A percentile compares a stretch with the other conserved stretches of the same genome.
Conservation (phyloP, 805 yeast species). For the Ogataea philodendri region DNA sequence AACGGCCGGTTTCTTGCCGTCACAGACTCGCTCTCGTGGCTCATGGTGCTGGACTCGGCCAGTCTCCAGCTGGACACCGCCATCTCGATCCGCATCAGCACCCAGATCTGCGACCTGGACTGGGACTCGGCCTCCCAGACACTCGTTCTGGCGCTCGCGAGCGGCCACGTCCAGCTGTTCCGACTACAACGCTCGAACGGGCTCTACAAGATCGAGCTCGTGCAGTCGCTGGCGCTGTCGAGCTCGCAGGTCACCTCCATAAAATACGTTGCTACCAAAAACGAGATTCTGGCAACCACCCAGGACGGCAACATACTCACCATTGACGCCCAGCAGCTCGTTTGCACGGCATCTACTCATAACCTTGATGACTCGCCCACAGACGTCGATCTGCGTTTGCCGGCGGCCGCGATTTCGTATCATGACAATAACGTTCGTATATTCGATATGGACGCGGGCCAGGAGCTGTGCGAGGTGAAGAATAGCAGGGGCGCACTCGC, state of each 20-base stretch:
- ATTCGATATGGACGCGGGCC: conserved; percentile 31
- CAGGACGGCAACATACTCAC: conserved; percentile 47
- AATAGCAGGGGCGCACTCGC: conserved; percentile 21
- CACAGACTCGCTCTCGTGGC: conserved; percentile 35
- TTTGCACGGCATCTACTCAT: conserved; percentile 33
- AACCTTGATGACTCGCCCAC: conserved; percentile 43
- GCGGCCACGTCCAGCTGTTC: conserved; percentile 38
- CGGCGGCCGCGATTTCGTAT: conserved; percentile 40
- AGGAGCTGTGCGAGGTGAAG: conserved; percentile 31
- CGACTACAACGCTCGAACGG: conserved; percentile 14
- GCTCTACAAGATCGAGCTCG: conserved; percentile 23
- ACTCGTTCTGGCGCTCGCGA: conserved; percentile 37
- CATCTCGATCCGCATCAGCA: conserved; percentile 20
- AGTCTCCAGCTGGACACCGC: conserved; percentile 30
- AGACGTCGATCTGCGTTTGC: conserved; percentile 32
- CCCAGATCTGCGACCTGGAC: conserved; percentile 38
- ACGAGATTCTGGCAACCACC: conserved; percentile 41
- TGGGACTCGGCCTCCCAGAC: conserved; percentile 34
- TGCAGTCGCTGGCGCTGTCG: conserved; percentile 26
- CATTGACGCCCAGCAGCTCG: conserved; percentile 38
- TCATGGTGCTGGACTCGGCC: conserved; percentile 31
- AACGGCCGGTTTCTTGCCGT: conserved; percentile 42
- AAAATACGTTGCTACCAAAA: conserved; percentile 39
- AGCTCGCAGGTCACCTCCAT: conserved; percentile 39
- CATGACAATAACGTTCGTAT: conserved; percentile 37